Conservation (phyloP, 2,329 filamentous ascomycete species). For the Cladobotryum protrusum region DNA sequence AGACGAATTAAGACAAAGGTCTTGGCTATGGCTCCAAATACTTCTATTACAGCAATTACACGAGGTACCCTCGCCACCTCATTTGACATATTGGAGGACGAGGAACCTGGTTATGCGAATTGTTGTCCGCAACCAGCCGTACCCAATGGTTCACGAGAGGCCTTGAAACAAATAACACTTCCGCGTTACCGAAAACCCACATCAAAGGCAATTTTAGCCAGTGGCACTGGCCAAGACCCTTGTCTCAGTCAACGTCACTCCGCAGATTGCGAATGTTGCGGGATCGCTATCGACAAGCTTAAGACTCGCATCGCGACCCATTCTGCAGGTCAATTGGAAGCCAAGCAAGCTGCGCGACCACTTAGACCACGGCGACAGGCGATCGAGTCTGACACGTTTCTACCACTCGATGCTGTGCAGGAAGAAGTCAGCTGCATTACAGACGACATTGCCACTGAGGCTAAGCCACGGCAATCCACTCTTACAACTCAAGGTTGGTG, state of each 20-base stretch:
- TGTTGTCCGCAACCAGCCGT: background rate
- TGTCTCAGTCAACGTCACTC: constrained; percentile 11
- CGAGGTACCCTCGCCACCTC: background rate
- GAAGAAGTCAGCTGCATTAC: constrained; percentile 20
- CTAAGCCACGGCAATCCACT: background rate
- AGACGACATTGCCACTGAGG: constrained; percentile 2
- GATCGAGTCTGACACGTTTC: constrained; percentile 27
- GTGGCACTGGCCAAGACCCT: constrained; percentile 15
- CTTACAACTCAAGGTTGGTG: constrained; percentile 9
- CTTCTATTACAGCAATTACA: background rate
- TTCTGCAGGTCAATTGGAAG: constrained; percentile 12
- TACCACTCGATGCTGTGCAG: constrained; percentile 26
- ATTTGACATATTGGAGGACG: constrained; percentile 13
- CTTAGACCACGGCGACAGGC: constrained; percentile 23
- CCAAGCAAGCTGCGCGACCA: constrained; percentile 15
- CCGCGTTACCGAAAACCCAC: constrained; percentile 18
- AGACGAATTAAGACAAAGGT: constrained; percentile 6
- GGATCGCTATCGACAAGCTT: constrained; percentile 3
- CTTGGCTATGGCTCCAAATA: background rate
- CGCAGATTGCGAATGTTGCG: constrained; percentile 6
- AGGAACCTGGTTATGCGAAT: constrained; percentile 1
- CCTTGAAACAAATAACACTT: constrained; percentile 23
- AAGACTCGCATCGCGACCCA: constrained; percentile 10
- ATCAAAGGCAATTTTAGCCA: constrained; percentile 7
- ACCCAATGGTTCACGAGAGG: constrained; percentile 12